phyloP scores from a whole-genome alignment of 225 moss, liverwort and hornwort species.

The Marchantia paleacea region DNA sequence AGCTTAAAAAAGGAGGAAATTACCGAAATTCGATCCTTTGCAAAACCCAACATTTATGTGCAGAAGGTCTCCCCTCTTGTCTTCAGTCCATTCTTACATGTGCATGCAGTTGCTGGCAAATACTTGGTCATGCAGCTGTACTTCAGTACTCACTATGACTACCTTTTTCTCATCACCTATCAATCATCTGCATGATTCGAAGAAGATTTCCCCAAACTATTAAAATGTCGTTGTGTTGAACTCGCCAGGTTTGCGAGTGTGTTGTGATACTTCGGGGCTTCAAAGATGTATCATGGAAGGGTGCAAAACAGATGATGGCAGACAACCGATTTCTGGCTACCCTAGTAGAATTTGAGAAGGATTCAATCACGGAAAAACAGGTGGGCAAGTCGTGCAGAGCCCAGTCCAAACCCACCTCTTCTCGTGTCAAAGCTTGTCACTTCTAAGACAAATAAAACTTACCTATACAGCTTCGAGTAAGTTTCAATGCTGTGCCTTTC shows the following conservation, averaged over 20 bases:
- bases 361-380: constrained; percentile 80
- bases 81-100: no score
- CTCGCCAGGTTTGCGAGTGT: constrained; percentile 75
- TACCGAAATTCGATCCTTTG: constrained; percentile 86
- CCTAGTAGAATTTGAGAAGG: constrained; percentile 84
- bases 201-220: neutral
- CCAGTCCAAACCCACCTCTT: neutral
- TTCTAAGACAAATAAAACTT: no score
- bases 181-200: neutral
- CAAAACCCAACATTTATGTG: constrained; percentile 89
- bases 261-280: constrained; percentile 74
- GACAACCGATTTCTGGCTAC: constrained; percentile 80
- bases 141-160: neutral
- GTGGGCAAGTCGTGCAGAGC: constrained; percentile 24
- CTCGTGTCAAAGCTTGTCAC: neutral
- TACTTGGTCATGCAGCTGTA: neutral
- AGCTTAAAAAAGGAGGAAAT: constrained; percentile 91
- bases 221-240: neutral
- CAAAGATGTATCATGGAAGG: constrained; percentile 84
- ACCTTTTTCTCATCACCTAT: neutral
- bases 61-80: constrained; percentile 62
- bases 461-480: no score
- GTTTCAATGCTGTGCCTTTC: neutral
- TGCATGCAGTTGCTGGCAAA: neutral
- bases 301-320: constrained; percentile 97